These are phyloP conservation scores for Panicum hallii DNA, from an alignment of 202 grass and related monocot genomes.

Conservation along the genomic window DNA sequence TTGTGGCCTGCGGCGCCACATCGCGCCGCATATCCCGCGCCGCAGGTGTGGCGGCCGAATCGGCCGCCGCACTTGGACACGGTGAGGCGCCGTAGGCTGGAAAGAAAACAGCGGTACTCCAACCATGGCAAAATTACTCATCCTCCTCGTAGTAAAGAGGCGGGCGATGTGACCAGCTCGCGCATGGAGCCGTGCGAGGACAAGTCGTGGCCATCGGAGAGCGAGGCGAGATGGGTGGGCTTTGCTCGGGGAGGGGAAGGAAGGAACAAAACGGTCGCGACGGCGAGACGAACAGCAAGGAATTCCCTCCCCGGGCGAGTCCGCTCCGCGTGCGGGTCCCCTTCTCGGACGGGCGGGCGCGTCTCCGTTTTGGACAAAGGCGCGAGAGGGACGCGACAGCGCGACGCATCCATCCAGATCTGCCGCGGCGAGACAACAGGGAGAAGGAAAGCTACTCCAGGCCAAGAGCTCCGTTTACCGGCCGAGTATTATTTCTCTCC, in stretches of 20 bases:
- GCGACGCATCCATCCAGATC: constrained; percentile 41
- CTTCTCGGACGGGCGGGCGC: not conserved
- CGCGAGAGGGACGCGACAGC: constrained; percentile 55
- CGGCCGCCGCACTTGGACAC: too few relatives aligned
- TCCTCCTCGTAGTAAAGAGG: not conserved
- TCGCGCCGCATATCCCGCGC: too few relatives aligned
- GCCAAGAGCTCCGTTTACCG: not conserved
- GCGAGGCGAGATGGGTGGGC: constrained; percentile 2
- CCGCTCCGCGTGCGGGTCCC: not conserved
- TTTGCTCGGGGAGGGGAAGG: not conserved
- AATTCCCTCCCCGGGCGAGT: not conserved
- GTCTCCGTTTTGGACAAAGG: constrained; percentile 41
- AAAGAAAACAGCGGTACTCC: too few relatives aligned
- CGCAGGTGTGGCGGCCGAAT: too few relatives aligned
- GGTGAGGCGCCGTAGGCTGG: too few relatives aligned
- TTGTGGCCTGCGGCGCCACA: too few relatives aligned
- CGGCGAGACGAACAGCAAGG: not conserved
- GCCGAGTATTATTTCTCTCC: not conserved
- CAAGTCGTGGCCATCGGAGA: constrained; percentile 12
- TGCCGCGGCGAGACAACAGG: not conserved
- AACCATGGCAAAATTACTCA: too few relatives aligned
- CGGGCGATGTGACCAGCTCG: not conserved
- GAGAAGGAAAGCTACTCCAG: not conserved
- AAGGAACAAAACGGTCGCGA: constrained; percentile 25
- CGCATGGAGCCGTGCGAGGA: not conserved